Conservation (phyloP, 495 filamentous ascomycete genomes). For the Tetracladium marchalianum region DNA sequence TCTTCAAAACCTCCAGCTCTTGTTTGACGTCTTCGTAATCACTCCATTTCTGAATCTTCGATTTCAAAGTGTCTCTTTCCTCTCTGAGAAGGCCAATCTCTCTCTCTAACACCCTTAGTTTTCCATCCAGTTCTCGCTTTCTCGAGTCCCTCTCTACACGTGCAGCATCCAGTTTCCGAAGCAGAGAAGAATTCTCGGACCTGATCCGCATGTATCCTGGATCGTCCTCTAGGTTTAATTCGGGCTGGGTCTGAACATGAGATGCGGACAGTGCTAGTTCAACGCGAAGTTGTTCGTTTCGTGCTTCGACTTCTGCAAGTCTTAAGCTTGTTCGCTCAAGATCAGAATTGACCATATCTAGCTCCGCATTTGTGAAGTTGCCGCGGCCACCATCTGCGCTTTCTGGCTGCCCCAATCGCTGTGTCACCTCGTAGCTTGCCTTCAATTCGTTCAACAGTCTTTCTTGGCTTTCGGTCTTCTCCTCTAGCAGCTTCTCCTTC, state of each 20-base stretch:
- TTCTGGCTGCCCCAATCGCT: conserved; percentile 68
- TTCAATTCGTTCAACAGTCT: conserved; percentile 88
- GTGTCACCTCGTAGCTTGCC: conserved; percentile 93
- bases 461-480: conserved; percentile 92
- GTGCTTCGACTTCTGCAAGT: conserved; percentile 82
- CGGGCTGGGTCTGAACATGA: conserved; percentile 49
- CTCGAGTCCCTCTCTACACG: conserved; percentile 73
- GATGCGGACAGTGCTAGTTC: conserved; percentile 85
- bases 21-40: conserved; percentile 96
- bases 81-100: conserved; percentile 54
- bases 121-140: conserved; percentile 62
- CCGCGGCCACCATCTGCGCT: conserved; percentile 38
- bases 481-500: conserved; percentile 84
- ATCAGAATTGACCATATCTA: conserved; percentile 87
- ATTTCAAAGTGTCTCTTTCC: conserved; percentile 61
- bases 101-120: conserved; percentile 61
- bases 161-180: conserved; percentile 76
- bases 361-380: conserved; percentile 72
- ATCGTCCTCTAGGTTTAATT: conserved; percentile 66
- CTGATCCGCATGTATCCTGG: conserved; percentile 73
- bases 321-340: conserved; percentile 81
- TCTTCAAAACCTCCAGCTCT: conserved; percentile 93
- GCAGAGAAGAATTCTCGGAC: conserved; percentile 84
- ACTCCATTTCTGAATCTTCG: conserved; percentile 75
- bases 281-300: conserved; percentile 86